Conservation (phyloP, 192 early-diverging fungal genomes). For the Coemansia sp. region DNA sequence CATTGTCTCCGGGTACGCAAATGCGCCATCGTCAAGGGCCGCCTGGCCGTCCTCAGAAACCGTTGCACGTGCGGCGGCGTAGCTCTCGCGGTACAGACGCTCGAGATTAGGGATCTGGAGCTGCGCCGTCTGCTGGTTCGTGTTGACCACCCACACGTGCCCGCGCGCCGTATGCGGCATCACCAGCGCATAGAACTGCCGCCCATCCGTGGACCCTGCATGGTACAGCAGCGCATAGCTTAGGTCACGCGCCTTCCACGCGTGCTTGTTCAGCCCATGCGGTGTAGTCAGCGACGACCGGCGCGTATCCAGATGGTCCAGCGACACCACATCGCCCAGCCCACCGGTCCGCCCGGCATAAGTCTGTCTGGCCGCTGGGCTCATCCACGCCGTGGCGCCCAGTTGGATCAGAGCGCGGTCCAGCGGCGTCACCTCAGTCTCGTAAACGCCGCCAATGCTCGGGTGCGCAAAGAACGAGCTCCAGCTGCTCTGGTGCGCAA, state of each 20-base stretch:
- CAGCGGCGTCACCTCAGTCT: constrained; percentile 80
- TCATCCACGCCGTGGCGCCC: constrained; percentile 59
- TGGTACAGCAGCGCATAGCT: constrained; percentile 83
- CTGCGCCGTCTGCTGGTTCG: constrained; percentile 51
- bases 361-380: constrained; percentile 19
- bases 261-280: constrained; percentile 8
- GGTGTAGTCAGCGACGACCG: constrained; percentile 25
- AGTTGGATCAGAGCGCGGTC: constrained; percentile 80
- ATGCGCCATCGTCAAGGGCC: constrained; percentile 32
- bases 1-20: constrained; percentile 41
- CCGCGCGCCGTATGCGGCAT: constrained; percentile 57
- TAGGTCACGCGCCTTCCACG: constrained; percentile 43
- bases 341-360: constrained; percentile 20
- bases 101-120: constrained; percentile 73
- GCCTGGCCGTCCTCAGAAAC: neutral
- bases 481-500: constrained; percentile 70
- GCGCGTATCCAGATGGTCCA: constrained; percentile 39
- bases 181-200: constrained; percentile 68
- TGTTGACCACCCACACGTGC: constrained; percentile 78
- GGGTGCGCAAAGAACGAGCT: constrained; percentile 82
- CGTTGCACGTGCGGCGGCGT: constrained; percentile 16
- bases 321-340: constrained; percentile 23
- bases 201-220: constrained; percentile 41
- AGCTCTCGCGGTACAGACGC: constrained; percentile 64
- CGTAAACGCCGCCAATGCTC: constrained; percentile 90